Percentiles rank a stretch among this genome's conserved stretches.
Conservation (phyloP, 2,329 filamentous ascomycete genomes). For the Claviceps monticola region DNA sequence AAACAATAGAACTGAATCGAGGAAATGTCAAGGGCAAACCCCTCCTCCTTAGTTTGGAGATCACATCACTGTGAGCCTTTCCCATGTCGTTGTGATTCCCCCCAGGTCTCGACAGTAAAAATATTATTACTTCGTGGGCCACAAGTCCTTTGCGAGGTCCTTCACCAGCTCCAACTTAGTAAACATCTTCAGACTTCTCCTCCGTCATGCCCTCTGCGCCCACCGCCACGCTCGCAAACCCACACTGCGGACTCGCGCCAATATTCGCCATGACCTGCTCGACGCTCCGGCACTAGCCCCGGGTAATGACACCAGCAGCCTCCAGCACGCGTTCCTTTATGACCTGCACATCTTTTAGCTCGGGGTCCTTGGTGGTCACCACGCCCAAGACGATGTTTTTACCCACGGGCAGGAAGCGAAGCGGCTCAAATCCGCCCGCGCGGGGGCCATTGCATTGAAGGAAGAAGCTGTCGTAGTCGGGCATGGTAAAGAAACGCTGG, state of each 20-base stretch:
- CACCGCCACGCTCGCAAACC: slow-evolving; percentile 55
- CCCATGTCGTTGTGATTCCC: no score
- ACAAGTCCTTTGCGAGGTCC: slow-evolving; percentile 51
- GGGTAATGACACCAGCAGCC: slow-evolving; percentile 51
- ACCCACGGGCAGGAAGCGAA: slow-evolving; percentile 41
- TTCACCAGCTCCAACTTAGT: slow-evolving; percentile 56
- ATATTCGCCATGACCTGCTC: slow-evolving; percentile 51
- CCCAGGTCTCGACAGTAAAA: no score
- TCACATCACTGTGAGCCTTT: no score
- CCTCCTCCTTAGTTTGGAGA: no score
- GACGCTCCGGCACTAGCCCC: slow-evolving; percentile 46
- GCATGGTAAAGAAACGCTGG: slow-evolving; percentile 42
- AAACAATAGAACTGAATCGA: no score
- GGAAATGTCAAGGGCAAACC: no score
- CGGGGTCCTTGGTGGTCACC: slow-evolving; percentile 45
- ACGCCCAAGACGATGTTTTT: slow-evolving; percentile 51
- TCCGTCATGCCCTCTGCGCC: slow-evolving; percentile 50
- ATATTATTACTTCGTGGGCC: slow-evolving; percentile 22
- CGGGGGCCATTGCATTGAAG: slow-evolving; percentile 46
- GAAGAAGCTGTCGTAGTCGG: slow-evolving; percentile 48
- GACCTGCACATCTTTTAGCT: slow-evolving; percentile 40
- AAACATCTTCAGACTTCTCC: slow-evolving; percentile 57
- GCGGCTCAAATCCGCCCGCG: slow-evolving; percentile 48
- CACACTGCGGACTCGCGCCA: slow-evolving; percentile 56
- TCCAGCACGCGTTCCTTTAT: slow-evolving; percentile 40